Base-by-base conservation (phyloP, 805 yeast species). In the Hemisphaericaspora nanyangensis region DNA sequence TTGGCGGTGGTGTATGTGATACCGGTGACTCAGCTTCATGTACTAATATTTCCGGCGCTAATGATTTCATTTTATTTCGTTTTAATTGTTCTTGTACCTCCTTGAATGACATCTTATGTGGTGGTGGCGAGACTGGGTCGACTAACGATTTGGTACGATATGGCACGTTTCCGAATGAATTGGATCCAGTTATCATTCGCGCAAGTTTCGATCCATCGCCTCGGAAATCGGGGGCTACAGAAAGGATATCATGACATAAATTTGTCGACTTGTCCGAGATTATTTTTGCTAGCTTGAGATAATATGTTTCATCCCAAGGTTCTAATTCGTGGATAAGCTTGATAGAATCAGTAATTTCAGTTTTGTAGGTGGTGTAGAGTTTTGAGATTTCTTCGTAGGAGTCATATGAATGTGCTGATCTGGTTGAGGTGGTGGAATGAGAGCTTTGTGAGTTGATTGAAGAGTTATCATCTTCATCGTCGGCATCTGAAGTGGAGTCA, bases 201-300 rank as follows among this genome's bases (percentile, higher is more conserved):
- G 74, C 74, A 40, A 68, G 52, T 43, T 61, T 59, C 13, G 74
- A 68, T 5, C 74, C 73, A 34, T 60, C 50, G 4, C 73, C 71
- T 20, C 51, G 49, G 45, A 62, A 63, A 44, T 61, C 67, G 2
- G 74, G 73, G 43, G 63, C 58, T 5, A 68, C 56, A 6, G 47
- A 53, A 11, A 60, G 50, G 10, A 69, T 43, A 13, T 68, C 69
- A 22, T 52, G 51, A 45, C 74, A 69, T 25, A 68, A 58, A 22
- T 38, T 46, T 5, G 52, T 45, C 10, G 71, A 64, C 34, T 48
- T 52, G 42, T 68, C 72, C 3, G 71, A 61, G 13, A 69, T 56
- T 6, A 50, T 27, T 25, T 44, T 52, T 17, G 58, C 40, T 27
- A 56, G 43, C 29, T 59, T 58, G 25, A 60, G 48, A 34, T 55